Conservation (phyloP, 192 early-diverging fungal species). For the Coemansia guatemalensis region DNA sequence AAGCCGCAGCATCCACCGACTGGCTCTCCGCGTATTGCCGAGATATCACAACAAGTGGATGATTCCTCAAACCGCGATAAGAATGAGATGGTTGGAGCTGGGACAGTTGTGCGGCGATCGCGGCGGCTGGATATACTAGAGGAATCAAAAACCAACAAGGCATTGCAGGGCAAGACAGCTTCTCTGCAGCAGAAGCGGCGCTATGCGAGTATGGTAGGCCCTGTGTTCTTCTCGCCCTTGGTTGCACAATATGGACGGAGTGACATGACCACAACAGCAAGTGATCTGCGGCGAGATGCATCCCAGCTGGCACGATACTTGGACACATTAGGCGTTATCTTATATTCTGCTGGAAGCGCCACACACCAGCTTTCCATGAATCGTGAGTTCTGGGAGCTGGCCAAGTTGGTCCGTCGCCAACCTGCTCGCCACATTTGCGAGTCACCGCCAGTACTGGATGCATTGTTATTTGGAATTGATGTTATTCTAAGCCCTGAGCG, state of each 20-base stretch:
- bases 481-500: conserved; percentile 37
- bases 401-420: conserved; percentile 22
- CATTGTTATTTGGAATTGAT: conserved; percentile 48
- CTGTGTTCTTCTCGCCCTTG: conserved; percentile 49
- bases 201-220: conserved; percentile 30
- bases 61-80: background rate
- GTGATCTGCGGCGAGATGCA: conserved; percentile 32
- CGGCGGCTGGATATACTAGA: conserved; percentile 29
- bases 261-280: conserved; percentile 25
- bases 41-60: background rate
- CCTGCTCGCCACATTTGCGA: conserved; percentile 10
- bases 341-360: conserved; percentile 31
- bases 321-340: conserved; percentile 42
- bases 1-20: no score
- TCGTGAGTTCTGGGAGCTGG: conserved; percentile 46
- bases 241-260: conserved; percentile 42
- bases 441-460: conserved; percentile 39
- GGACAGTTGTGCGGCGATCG: conserved; percentile 41
- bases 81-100: conserved; percentile 8
- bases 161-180: background rate
- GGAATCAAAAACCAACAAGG: background rate
- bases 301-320: conserved; percentile 32
- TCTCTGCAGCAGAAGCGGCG: background rate
- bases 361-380: conserved; percentile 43
- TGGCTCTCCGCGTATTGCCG: background rate